A percentile compares a stretch with the other conserved stretches of the same genome.
phyloP scores from a whole-genome alignment of 106 monocot genomes.

The Dendrobium officinale region DNA sequence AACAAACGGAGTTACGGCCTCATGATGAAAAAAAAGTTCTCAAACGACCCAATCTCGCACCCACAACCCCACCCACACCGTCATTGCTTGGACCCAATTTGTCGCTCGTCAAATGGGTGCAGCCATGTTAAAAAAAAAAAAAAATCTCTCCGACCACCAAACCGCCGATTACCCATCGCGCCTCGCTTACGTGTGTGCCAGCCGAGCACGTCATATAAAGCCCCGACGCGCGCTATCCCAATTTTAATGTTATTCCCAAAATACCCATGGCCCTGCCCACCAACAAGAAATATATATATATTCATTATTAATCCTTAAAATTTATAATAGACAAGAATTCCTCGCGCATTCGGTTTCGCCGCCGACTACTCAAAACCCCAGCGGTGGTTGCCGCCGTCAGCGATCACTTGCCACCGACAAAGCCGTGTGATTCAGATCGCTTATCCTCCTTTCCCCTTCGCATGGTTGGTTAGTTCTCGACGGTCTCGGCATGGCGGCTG shows the following conservation, averaged over 20 bases:
- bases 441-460: neutral
- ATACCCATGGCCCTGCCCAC: neutral
- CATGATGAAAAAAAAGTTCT: too few species aligned
- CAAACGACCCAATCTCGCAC: too few species aligned
- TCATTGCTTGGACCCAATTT: too few species aligned
- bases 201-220: too few species aligned
- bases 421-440: neutral
- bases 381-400: neutral
- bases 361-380: neutral
- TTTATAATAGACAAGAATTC: neutral
- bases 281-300: neutral
- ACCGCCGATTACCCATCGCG: too few species aligned
- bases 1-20: too few species aligned
- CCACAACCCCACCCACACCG: too few species aligned
- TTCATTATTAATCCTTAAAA: neutral
- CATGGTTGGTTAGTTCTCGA: neutral
- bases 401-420: neutral
- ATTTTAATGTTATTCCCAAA: neutral
- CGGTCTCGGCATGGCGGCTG: neutral
- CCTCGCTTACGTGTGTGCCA: too few species aligned
- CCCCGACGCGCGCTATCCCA: too few species aligned
- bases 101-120: too few species aligned
- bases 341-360: neutral
- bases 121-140: too few species aligned
- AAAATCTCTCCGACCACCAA: too few species aligned